Evolutionary conservation across 345 rosid genomes (phyloP).

Genomic region (Crucihimalaya himalaica): DNA sequence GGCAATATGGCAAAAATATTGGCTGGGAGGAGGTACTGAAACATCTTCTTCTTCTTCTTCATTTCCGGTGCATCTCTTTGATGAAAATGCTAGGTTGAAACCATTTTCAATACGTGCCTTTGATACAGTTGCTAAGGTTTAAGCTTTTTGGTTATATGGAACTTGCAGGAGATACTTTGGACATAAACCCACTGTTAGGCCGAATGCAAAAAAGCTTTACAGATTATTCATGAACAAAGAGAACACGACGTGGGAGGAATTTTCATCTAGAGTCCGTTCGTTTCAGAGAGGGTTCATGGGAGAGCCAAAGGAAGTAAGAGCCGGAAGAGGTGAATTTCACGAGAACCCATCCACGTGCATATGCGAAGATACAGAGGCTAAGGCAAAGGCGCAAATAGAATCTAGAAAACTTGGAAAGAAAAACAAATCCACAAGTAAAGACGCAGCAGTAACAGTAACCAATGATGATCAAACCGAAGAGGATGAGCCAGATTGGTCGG

Average conservation of each 20-base stretch:
- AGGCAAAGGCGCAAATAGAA: conserved; percentile 46
- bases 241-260: conserved; percentile 85
- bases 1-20: conserved; percentile 97
- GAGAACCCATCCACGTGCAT: conserved; percentile 95
- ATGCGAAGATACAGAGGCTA: conserved; percentile 77
- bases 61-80: background rate
- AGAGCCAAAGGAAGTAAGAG: conserved; percentile 88
- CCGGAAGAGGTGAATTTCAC: conserved; percentile 95
- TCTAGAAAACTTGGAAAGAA: conserved; percentile 60
- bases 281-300: conserved; percentile 97
- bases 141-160: conserved; percentile 19
- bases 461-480: conserved; percentile 47
- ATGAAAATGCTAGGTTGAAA: background rate
- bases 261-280: conserved; percentile 66
- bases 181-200: conserved; percentile 93
- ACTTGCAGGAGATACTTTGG: conserved; percentile 86
- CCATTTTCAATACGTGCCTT: background rate
- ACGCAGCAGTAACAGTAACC: conserved; percentile 47
- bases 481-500: conserved; percentile 62
- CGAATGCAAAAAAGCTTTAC: conserved; percentile 87
- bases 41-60: conserved; percentile 6
- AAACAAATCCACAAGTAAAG: conserved; percentile 37
- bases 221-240: conserved; percentile 63
- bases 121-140: background rate
- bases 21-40: conserved; percentile 82